phyloP scores from a whole-genome alignment of 345 rosid genomes.

The Citrus inodora region DNA sequence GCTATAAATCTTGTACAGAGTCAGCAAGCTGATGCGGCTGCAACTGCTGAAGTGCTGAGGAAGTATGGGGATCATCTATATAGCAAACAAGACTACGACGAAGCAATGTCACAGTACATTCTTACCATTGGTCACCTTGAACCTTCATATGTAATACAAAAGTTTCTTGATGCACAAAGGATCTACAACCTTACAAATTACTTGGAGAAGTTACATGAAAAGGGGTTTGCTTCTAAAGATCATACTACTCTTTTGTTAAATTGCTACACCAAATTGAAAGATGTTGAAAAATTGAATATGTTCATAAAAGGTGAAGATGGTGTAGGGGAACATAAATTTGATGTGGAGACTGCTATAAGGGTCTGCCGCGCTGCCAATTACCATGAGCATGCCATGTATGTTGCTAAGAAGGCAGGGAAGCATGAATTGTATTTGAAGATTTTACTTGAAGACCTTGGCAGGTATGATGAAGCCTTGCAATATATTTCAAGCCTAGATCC shows the following conservation, averaged over 20 bases:
- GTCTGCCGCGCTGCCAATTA: slow-evolving; percentile 98
- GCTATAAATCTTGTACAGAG: slow-evolving; percentile 98
- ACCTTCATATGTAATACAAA: slow-evolving; percentile 97
- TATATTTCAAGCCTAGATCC: slow-evolving; percentile 94
- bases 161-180: slow-evolving; percentile 97
- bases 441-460: slow-evolving; percentile 91
- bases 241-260: slow-evolving; percentile 95
- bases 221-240: slow-evolving; percentile 98
- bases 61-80: slow-evolving; percentile 98
- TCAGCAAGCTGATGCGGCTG: slow-evolving; percentile 98
- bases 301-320: slow-evolving; percentile 93
- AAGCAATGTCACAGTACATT: slow-evolving; percentile 95
- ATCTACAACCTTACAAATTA: slow-evolving; percentile 96
- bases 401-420: slow-evolving; percentile 94
- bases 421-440: slow-evolving; percentile 95
- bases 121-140: slow-evolving; percentile 93
- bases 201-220: slow-evolving; percentile 92
- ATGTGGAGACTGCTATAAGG: slow-evolving; percentile 96
- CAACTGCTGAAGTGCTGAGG: slow-evolving; percentile 95
- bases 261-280: slow-evolving; percentile 95
- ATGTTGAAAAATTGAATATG: slow-evolving; percentile 86
- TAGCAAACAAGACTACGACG: slow-evolving; percentile 90
- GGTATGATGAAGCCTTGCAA: slow-evolving; percentile 89
- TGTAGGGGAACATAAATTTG: slow-evolving; percentile 87
- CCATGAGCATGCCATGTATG: slow-evolving; percentile 99